Conservation (phyloP, 108 stramenopile genomes). For the Nannochloropsis oceanica region DNA sequence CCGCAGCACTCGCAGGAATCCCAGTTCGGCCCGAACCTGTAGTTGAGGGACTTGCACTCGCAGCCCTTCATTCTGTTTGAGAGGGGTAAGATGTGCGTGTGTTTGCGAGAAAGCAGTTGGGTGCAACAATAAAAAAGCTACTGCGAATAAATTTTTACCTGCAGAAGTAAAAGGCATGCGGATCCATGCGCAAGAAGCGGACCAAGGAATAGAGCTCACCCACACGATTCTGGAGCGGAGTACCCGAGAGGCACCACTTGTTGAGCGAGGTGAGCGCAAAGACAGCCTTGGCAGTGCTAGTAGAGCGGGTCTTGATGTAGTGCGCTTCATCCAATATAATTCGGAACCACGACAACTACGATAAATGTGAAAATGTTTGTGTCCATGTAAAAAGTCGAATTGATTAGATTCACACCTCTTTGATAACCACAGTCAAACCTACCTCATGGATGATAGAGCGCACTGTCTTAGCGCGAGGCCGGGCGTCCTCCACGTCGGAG, state of each 20-base stretch:
- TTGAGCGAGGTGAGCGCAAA: slow-evolving; percentile 64
- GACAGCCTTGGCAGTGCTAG: slow-evolving; percentile 86
- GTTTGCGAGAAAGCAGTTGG: background rate
- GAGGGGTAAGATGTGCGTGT: background rate
- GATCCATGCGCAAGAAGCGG: slow-evolving; percentile 80
- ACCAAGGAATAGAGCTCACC: slow-evolving; percentile 91
- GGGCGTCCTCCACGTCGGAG: slow-evolving; percentile 16
- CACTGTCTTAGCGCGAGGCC: background rate
- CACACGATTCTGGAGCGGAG: slow-evolving; percentile 96
- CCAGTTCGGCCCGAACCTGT: slow-evolving; percentile 58
- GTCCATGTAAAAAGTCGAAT: background rate
- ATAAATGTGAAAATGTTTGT: background rate
- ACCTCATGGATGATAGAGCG: background rate
- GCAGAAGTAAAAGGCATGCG: slow-evolving; percentile 94
- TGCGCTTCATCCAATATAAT: slow-evolving; percentile 88
- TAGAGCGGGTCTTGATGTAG: slow-evolving; percentile 67
- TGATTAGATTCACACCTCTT: background rate
- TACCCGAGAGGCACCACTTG: slow-evolving; percentile 83
- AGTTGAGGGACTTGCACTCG: slow-evolving; percentile 81
- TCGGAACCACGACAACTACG: slow-evolving; percentile 68
- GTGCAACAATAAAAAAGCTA: background rate
- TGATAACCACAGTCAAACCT: background rate
- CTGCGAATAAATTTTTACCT: slow-evolving; percentile 9
- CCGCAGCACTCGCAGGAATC: slow-evolving; percentile 71
- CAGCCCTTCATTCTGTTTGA: slow-evolving; percentile 46